A percentile compares a stretch with the other conserved stretches of the same genome.
Evolutionary conservation across 2,329 filamentous ascomycete species (phyloP).

Genomic region (Phaeophleospora eucalypticola): DNA sequence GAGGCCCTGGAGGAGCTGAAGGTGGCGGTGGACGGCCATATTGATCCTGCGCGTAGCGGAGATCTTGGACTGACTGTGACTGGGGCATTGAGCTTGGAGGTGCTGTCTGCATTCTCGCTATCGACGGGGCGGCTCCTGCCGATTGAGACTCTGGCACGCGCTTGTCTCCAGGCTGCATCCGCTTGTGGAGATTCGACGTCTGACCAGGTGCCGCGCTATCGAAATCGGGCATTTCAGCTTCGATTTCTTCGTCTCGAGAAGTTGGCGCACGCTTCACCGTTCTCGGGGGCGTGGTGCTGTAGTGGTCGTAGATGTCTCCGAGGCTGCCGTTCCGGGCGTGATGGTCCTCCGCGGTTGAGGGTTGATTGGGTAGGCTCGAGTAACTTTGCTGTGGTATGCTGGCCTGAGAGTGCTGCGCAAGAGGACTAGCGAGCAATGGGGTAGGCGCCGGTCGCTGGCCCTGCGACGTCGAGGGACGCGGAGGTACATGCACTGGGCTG

Average conservation of each 20-base stretch:
- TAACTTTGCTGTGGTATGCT: slow-evolving; percentile 6
- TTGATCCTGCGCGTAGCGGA: slow-evolving; percentile 11
- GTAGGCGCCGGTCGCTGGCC: slow-evolving; percentile 8
- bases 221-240: slow-evolving; percentile 62
- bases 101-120: slow-evolving; percentile 5
- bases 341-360: slow-evolving; percentile 12
- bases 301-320: slow-evolving; percentile 20
- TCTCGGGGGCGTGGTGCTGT: slow-evolving; percentile 8
- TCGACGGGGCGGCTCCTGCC: slow-evolving; percentile 23
- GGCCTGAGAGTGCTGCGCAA: slow-evolving; percentile 7
- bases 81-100: slow-evolving; percentile 12
- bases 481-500: slow-evolving; percentile 19
- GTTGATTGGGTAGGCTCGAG: slow-evolving; percentile 4
- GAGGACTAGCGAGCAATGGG: slow-evolving; percentile 12
- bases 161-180: slow-evolving; percentile 29
- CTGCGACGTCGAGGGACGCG: slow-evolving; percentile 18
- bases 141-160: slow-evolving; percentile 21
- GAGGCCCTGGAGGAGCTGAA: slow-evolving; percentile 9
- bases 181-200: slow-evolving; percentile 28
- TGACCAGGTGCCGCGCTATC: slow-evolving; percentile 42
- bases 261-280: slow-evolving; percentile 14
- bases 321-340: slow-evolving; percentile 10
- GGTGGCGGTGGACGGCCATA: slow-evolving; percentile 5
- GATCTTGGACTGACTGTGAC: slow-evolving; percentile 14
- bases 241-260: slow-evolving; percentile 40